phyloP scores from a whole-genome alignment of 768 basidiomycete species.

The Mycena latifolia region DNA sequence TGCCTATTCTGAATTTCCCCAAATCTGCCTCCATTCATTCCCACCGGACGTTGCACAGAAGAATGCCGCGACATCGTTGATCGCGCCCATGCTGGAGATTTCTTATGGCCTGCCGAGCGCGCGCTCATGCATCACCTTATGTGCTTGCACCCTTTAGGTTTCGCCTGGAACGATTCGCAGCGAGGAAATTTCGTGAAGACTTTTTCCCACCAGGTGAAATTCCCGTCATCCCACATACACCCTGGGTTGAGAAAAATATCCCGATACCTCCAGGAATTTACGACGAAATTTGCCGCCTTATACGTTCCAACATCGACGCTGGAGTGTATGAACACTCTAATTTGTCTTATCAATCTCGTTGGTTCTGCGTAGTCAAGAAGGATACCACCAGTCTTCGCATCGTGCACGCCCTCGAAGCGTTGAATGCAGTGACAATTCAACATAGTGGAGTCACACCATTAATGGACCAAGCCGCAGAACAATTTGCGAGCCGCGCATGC shows the following conservation, averaged over 20 bases:
- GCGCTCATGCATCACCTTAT: conserved; percentile 5
- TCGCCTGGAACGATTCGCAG: conserved; percentile 33
- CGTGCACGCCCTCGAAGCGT: background rate
- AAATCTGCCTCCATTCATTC: conserved; percentile 17
- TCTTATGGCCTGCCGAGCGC: conserved; percentile 25
- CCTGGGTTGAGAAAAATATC: conserved; percentile 37
- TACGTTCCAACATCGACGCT: conserved; percentile 49
- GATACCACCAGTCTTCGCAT: background rate
- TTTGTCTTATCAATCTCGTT: conserved; percentile 50
- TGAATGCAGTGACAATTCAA: background rate
- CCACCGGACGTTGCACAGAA: conserved; percentile 23
- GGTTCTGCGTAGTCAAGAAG: conserved; percentile 50
- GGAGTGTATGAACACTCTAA: conserved; percentile 41
- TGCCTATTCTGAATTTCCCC: conserved; percentile 25
- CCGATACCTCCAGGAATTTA: conserved; percentile 48
- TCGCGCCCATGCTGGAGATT: conserved; percentile 7
- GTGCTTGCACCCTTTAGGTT: background rate
- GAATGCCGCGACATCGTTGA: conserved; percentile 25
- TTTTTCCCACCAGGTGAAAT: conserved; percentile 34
- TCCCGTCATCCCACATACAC: conserved; percentile 28
- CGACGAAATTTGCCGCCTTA: conserved; percentile 46
- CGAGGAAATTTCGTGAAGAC: conserved; percentile 15
- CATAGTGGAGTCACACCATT: conserved; percentile 30
- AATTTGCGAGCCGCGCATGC: conserved; percentile 34
- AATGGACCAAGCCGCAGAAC: conserved; percentile 49